A percentile compares a stretch with the other conserved stretches of the same genome.
Conservation (phyloP, 495 filamentous ascomycete species). For the Rhizodiscina lignyota region DNA sequence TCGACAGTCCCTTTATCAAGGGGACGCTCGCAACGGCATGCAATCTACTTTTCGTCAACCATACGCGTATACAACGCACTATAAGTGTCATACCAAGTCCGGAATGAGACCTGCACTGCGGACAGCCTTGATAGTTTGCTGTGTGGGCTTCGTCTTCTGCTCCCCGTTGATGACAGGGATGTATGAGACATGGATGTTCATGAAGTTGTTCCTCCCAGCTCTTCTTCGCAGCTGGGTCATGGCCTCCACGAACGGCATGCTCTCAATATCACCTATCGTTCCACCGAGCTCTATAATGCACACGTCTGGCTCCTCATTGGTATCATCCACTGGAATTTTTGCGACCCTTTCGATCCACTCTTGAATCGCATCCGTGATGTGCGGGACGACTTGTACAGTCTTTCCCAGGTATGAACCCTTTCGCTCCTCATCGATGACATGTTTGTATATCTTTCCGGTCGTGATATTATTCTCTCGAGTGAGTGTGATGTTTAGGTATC, state of each 20-base stretch:
- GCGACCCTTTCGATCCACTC: conserved; percentile 87
- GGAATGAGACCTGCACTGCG: conserved; percentile 70
- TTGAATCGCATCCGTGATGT: conserved; percentile 79
- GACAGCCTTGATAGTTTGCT: conserved; percentile 68
- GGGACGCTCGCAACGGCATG: conserved; percentile 68
- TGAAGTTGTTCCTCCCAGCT: conserved; percentile 64
- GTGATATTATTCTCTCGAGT: conserved; percentile 80
- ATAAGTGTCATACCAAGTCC: conserved; percentile 53
- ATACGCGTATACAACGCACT: too few species aligned
- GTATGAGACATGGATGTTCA: conserved; percentile 70
- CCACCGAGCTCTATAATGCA: conserved; percentile 75
- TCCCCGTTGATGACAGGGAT: conserved; percentile 60
- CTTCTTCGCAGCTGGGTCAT: conserved; percentile 57
- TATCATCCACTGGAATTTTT: conserved; percentile 73
- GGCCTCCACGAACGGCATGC: conserved; percentile 76
- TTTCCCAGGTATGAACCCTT: conserved; percentile 75
- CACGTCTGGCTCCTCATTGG: conserved; percentile 68
- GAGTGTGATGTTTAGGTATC: conserved; percentile 57
- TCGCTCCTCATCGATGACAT: conserved; percentile 68
- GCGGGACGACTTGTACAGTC: conserved; percentile 88
- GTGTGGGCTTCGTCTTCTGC: conserved; percentile 95
- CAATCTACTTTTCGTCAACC: conserved; percentile 56
- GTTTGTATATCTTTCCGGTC: conserved; percentile 85
- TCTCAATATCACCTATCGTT: conserved; percentile 84
- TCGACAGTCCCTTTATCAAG: conserved; percentile 59